Base-by-base conservation (phyloP, 306 rosid species). In the Vicia faba region DNA sequence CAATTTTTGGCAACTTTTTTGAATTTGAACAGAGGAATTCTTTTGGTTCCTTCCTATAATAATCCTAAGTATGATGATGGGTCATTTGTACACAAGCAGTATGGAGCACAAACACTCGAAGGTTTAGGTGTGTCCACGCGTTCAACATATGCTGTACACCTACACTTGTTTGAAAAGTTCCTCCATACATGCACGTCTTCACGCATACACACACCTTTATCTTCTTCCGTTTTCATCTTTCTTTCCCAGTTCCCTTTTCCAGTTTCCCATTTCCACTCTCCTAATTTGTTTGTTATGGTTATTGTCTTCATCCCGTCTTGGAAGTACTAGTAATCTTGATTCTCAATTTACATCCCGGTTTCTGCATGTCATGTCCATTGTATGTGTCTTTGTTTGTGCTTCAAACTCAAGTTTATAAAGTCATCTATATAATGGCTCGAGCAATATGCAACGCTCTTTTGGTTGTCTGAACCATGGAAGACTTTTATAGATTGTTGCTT, bases 401-500 rank as follows among this genome's bases (percentile, higher is more conserved):
- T 44, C 50, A 5, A 5, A 62, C 54, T 13, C 33, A 20, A 75
- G 38, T 35, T 26, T 41, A 38, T 16, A 43, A 7, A 70, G 16
- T 45, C 31, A 60, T 35, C 41, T 74, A 44, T 54, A 14, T 66
- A 28, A 41, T 28, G 11, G 50, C 54, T 20, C n/a, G 20, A 31
- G 29, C 13, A 11, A 40, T 50, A 12, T 53, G 5, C 11, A 51
- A 41, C 31, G 40, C 48, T 55, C 39, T 61, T 56, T 11, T 54
- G 44, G 54, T 35, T 16, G 29, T 68, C 26, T 78, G 51, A 23
- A 74, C 19, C 36, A 38, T 39, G 49, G 33, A 64, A 49, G 36
- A 33, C 44, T 73, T 74, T 19, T 19, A 11, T 23, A 33, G 36
- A 75, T 70, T 11, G 28, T 64, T 64, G 23, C 59, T 19, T 65